These are phyloP conservation scores for Apophysomyces trapeziformis DNA, from an alignment of 371 early-diverging fungal genomes.

Conservation along the genomic window DNA sequence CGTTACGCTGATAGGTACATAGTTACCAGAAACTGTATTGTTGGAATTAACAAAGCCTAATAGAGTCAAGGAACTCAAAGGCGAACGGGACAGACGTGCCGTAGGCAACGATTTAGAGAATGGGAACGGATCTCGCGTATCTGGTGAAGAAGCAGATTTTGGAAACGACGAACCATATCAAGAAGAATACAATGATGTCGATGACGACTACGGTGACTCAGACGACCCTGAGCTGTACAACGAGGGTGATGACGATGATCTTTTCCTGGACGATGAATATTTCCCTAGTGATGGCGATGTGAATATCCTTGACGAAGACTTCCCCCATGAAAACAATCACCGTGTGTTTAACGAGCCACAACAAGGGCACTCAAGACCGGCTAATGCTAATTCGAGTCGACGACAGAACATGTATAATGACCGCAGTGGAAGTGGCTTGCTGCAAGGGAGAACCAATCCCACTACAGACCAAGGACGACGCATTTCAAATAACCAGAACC, in stretches of 20 bases:
- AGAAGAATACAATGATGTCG: constrained; percentile 28
- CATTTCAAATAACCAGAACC: not conserved
- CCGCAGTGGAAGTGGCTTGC: not conserved
- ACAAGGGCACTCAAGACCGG: not conserved
- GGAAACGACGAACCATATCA: constrained; percentile 20
- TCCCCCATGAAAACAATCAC: constrained; percentile 46
- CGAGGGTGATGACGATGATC: constrained; percentile 36
- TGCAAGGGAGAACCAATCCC: constrained; percentile 1
- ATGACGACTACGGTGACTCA: constrained; percentile 33
- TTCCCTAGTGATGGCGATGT: constrained; percentile 57
- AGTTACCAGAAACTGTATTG: not conserved
- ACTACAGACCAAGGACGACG: constrained; percentile 2
- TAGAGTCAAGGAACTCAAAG: constrained; percentile 90
- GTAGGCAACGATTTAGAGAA: not conserved
- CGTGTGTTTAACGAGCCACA: constrained; percentile 13
- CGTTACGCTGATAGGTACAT: constrained; percentile 95
- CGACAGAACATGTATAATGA: not conserved
- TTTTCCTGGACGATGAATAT: constrained; percentile 46
- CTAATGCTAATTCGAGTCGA: not conserved
- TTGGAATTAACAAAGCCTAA: not conserved
- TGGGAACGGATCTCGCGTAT: not conserved
- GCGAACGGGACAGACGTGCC: constrained; percentile 50
- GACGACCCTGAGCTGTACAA: constrained; percentile 35
- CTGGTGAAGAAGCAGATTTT: constrained; percentile 5
- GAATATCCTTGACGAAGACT: constrained; percentile 56